phyloP scores from a whole-genome alignment of 2,329 filamentous ascomycete species.

The Coniella vitis region DNA sequence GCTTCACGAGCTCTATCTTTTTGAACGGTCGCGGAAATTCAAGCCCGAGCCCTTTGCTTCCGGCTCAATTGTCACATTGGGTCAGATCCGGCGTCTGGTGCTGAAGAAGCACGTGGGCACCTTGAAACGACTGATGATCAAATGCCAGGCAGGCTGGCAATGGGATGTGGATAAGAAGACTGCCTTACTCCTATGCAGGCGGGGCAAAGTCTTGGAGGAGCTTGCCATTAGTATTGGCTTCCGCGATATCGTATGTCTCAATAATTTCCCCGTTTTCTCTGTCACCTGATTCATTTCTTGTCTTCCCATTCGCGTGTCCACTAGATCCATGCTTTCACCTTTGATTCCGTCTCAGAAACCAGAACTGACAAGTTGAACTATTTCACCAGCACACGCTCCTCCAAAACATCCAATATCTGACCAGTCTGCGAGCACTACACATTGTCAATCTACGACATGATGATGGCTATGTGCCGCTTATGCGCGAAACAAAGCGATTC shows the following conservation, averaged over 20 bases:
- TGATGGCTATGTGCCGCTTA: slow-evolving; percentile 50
- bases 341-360: too few relatives aligned
- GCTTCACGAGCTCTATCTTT: slow-evolving; percentile 52
- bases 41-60: slow-evolving; percentile 48
- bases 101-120: slow-evolving; percentile 51
- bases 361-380: slow-evolving; percentile 10
- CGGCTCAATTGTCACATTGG: slow-evolving; percentile 42
- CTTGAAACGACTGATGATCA: slow-evolving; percentile 52
- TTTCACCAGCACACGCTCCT: slow-evolving; percentile 46
- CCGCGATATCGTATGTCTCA: slow-evolving; percentile 42
- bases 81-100: slow-evolving; percentile 51
- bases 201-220: slow-evolving; percentile 45
- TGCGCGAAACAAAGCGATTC: slow-evolving; percentile 51
- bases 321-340: too few relatives aligned
- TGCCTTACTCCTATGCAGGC: slow-evolving; percentile 45
- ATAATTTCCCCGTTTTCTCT: not conserved
- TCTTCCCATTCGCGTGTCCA: not conserved
- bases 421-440: slow-evolving; percentile 47
- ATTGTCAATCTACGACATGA: slow-evolving; percentile 48
- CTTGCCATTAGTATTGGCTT: slow-evolving; percentile 49
- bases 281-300: not conserved
- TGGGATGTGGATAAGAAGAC: slow-evolving; percentile 55
- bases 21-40: slow-evolving; percentile 46
- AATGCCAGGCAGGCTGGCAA: slow-evolving; percentile 42
- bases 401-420: slow-evolving; percentile 47